Base-by-base conservation (phyloP, 1,284 basidiomycete genomes). In the Mycosarcoma maydis region DNA sequence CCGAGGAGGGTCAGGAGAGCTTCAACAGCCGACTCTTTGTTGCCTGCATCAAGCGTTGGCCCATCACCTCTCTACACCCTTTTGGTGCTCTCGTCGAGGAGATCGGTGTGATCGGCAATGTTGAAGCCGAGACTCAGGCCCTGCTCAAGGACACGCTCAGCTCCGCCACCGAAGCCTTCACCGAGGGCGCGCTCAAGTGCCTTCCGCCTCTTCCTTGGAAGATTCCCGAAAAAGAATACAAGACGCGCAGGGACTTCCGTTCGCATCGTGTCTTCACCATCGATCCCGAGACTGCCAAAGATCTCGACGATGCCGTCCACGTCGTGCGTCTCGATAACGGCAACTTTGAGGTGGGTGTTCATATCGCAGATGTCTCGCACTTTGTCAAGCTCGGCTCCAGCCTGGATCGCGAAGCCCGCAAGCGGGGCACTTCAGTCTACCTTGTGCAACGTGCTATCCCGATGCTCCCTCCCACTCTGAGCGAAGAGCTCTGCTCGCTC, bases 51-150 rank as follows among this genome's bases (percentile, higher is more conserved):
- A 99, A 98, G 84, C 91, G 96, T 57, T 87, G 86, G 86, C 86
- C 86, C 26, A 87, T 86, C 81, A 96, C 93, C 73, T 97, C 94
- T 46, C 87, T 99, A 32, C 96, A 99, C 87, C 96, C 96, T 17
- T 99, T 99, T 82, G 96, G 96, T 64, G 96, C 95, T 29, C 86
- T 99, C 33, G 95, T 98, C 33, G 96, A 99, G 82, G 94, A 98
- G 83, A 88, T 99, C 43, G 96, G 96, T 34, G 90, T 92, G n/a
- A 98, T 99, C 71, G 96, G 96, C 37, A 92, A 98, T 73, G 90
- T 94, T 46, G 94, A 98, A 83, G 94, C 97, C 8, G 95, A 98
- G 84, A 98, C 95, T 1, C 94, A 92, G 72, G 96, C 96, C 13
- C 85, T 99, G 58, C 86, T 99, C 72, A 98, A 98, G 83, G 95